Percentiles rank a stretch among this genome's conserved stretches.
These are phyloP conservation scores for Keqinozyma sinolaborantium DNA, from an alignment of 1,139 yeast genomes.

Conservation along the genomic window DNA sequence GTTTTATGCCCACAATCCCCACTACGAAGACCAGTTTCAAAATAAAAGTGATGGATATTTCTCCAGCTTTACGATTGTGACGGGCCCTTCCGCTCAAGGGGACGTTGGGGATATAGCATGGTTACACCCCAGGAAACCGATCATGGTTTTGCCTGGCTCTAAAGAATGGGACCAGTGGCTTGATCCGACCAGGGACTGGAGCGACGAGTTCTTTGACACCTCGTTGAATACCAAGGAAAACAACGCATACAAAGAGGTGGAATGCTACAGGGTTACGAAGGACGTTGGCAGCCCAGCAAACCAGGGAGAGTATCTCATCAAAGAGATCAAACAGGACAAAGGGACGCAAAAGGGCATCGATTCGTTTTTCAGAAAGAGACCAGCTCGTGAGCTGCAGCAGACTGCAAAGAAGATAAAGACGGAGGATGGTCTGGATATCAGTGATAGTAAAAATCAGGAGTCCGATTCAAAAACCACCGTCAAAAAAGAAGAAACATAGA, in stretches of 20 bases:
- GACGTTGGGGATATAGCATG: slow-evolving; percentile 50
- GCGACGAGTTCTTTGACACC: slow-evolving; percentile 27
- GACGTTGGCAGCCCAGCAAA: slow-evolving; percentile 64
- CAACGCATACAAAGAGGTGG: slow-evolving; percentile 39
- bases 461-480: too few species aligned
- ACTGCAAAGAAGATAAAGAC: slow-evolving; percentile 3
- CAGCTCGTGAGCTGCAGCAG: slow-evolving; percentile 4
- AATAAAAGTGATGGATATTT: slow-evolving; percentile 19
- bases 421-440: neutral
- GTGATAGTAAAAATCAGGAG: neutral
- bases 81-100: slow-evolving; percentile 58
- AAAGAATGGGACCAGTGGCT: slow-evolving; percentile 63
- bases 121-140: slow-evolving; percentile 79
- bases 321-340: slow-evolving; percentile 17
- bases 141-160: slow-evolving; percentile 57
- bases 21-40: slow-evolving; percentile 24
- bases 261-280: slow-evolving; percentile 52
- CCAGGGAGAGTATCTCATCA: slow-evolving; percentile 44
- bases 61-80: slow-evolving; percentile 66
- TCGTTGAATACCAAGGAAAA: slow-evolving; percentile 35
- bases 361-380: slow-evolving; percentile 21
- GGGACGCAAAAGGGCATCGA: slow-evolving; percentile 22
- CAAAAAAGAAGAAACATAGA: too few species aligned
- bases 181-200: slow-evolving; percentile 42
- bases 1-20: slow-evolving; percentile 48